Base-by-base conservation (phyloP, 371 early-diverging fungal genomes). In the Vairimorpha apis region DNA sequence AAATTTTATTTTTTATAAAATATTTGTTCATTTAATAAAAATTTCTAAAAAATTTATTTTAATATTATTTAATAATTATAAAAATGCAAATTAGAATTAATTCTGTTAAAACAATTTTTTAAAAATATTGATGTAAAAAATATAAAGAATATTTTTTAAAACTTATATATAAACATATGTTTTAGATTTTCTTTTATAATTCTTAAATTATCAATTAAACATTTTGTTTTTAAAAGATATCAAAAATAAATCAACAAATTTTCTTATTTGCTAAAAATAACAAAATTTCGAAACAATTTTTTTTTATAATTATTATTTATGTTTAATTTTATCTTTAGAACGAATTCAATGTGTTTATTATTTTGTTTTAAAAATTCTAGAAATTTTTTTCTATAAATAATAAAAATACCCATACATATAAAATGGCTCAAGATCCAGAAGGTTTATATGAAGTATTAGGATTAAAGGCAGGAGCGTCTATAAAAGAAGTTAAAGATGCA, bases 401-500 rank as follows among this genome's bases (percentile, higher is more conserved):
- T 2, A 23, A 16, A n/a, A 8, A 23, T 29, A 23, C 27, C 7
- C 5, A 53, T 14, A 53, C 21, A 25, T 7, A 2, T 2, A 53
- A 25, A 53, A 53, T 53, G 55, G 55, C 55, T 27, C 55, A 53
- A 27, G 55, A 53, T 27, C 55, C 55, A 21, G 10, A 65, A 58
- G 38, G 78, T 79, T 64, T 77, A 65, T 91, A 94, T 82, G 90
- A 91, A 74, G 79, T 93, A 27, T 86, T 97, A n/a, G 93, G 90
- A n/a, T 87, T 95, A 23, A 81, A 88, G 12, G 86, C 90, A 37
- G 85, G 86, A 30, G 92, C 93, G 7, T 81, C 87, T 13, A 85
- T 86, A 74, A 85, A 86, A 56, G 91, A 93, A 74, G 94, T 95
- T 78, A 92, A 89, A 76, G 89, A 89, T 76, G 90, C 91, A 49